Percentiles rank a stretch among this genome's conserved stretches.
phyloP scores from a whole-genome alignment of 352 stramenopile genomes.

The Phytopythium delawarense region DNA sequence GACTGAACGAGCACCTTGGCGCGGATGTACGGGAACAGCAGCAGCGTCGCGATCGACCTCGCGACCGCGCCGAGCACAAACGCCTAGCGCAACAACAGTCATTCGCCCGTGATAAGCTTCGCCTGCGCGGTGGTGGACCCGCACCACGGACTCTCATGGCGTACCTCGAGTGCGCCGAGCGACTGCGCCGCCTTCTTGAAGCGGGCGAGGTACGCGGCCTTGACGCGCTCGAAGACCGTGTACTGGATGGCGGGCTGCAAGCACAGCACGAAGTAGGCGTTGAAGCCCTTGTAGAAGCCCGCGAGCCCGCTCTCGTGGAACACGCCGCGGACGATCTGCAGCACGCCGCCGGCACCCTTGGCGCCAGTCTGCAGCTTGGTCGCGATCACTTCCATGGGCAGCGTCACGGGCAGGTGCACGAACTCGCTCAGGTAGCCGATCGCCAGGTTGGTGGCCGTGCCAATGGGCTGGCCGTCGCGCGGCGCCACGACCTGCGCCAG shows the following conservation, averaged over 20 bases:
- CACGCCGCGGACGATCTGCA: conserved; percentile 61
- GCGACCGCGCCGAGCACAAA: conserved; percentile 94
- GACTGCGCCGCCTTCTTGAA: conserved; percentile 54
- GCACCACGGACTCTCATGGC: conserved; percentile 7
- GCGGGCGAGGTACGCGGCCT: conserved; percentile 60
- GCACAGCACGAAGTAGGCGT: conserved; percentile 94
- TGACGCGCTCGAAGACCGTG: conserved; percentile 93
- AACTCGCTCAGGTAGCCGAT: conserved; percentile 86
- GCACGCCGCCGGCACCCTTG: conserved; percentile 34
- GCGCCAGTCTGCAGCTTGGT: conserved; percentile 76
- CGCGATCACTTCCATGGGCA: conserved; percentile 88
- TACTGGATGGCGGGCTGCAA: conserved; percentile 97
- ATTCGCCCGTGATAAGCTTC: no score
- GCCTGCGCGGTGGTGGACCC: neutral
- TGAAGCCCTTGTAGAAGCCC: conserved; percentile 86
- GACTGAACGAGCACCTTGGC: conserved; percentile 94
- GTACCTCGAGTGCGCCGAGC: conserved; percentile 66
- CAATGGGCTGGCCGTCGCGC: conserved; percentile 53
- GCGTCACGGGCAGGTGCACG: conserved; percentile 69
- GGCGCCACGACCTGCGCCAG: conserved; percentile 58
- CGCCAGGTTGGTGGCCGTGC: conserved; percentile 62
- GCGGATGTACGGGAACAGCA: conserved; percentile 96
- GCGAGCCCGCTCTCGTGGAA: conserved; percentile 59
- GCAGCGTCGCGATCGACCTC: conserved; percentile 91
- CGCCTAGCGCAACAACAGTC: conserved; percentile 52